Percentiles rank a stretch among this genome's conserved stretches.
Conservation (phyloP, 2,329 filamentous ascomycete species). For the Incumbomyces delicatus region DNA sequence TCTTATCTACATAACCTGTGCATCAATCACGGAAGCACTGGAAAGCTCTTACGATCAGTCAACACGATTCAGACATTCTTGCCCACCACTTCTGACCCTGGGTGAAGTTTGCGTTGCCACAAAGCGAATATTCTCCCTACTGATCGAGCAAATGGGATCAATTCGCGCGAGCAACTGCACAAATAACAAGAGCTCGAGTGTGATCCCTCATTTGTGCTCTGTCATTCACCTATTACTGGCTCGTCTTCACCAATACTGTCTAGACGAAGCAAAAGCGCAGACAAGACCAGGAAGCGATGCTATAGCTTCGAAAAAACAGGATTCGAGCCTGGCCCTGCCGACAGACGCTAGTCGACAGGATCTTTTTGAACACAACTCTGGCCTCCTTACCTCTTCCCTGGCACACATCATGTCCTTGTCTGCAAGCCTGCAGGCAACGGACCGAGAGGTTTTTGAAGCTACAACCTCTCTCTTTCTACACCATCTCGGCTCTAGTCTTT, state of each 20-base stretch:
- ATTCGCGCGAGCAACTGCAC: not conserved
- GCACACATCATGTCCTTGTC: conserved; percentile 9
- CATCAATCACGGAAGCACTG: not conserved
- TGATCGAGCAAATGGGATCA: not conserved
- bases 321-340: not conserved
- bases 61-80: not conserved
- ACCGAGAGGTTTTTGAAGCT: conserved; percentile 15
- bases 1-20: not conserved
- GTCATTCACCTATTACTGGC: conserved; percentile 13
- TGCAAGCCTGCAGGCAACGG: conserved; percentile 9
- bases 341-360: not conserved
- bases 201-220: conserved; percentile 4
- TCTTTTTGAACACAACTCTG: not conserved
- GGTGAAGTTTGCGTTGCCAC: not conserved
- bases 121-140: not conserved
- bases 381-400: not conserved
- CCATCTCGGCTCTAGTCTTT: conserved; percentile 17
- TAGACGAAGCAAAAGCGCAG: conserved; percentile 11
- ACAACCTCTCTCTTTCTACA: conserved; percentile 15
- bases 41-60: not conserved
- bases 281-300: conserved; percentile 3
- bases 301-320: not conserved
- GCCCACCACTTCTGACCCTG: not conserved
- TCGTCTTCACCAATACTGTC: conserved; percentile 13
- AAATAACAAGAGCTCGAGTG: not conserved